Conservation (phyloP, 192 early-diverging fungal species). For the Coemansia sp. region DNA sequence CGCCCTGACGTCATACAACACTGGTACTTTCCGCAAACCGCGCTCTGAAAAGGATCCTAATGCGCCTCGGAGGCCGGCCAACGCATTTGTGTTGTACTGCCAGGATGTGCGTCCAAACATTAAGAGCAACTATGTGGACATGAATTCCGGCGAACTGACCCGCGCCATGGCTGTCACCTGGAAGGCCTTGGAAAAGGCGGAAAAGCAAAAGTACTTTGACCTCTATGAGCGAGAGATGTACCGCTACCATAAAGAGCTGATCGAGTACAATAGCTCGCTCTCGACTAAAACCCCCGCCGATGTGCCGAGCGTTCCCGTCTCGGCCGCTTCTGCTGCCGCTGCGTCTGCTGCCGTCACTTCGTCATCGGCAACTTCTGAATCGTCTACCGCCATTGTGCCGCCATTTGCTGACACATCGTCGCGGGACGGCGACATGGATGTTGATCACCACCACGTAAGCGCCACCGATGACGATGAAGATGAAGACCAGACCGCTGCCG, state of each 20-base stretch:
- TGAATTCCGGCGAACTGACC: slow-evolving; percentile 46
- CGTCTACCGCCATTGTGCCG: slow-evolving; percentile 2
- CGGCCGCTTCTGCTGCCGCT: background rate
- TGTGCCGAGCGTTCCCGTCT: no score
- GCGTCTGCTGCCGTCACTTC: background rate
- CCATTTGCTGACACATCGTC: background rate
- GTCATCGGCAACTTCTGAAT: slow-evolving; percentile 7
- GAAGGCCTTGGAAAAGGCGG: slow-evolving; percentile 34
- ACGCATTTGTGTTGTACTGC: slow-evolving; percentile 52
- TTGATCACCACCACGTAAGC: background rate
- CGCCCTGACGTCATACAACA: background rate
- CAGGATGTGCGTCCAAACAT: slow-evolving; percentile 46
- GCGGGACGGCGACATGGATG: slow-evolving; percentile 23
- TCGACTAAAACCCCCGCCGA: background rate
- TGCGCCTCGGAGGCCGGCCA: slow-evolving; percentile 49
- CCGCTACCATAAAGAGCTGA: slow-evolving; percentile 48
- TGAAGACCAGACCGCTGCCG: background rate
- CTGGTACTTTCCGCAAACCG: slow-evolving; percentile 7
- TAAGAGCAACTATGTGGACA: slow-evolving; percentile 32
- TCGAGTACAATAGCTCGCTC: slow-evolving; percentile 24
- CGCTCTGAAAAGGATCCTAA: slow-evolving; percentile 46
- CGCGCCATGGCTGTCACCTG: slow-evolving; percentile 48
- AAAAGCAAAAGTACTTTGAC: slow-evolving; percentile 45
- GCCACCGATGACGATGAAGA: slow-evolving; percentile 7
- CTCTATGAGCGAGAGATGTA: slow-evolving; percentile 47